Evolutionary conservation across 352 stramenopile genomes (phyloP), one percentile per base, ranked within the genome.

Genomic region (Thraustochytrium striatum): DNA sequence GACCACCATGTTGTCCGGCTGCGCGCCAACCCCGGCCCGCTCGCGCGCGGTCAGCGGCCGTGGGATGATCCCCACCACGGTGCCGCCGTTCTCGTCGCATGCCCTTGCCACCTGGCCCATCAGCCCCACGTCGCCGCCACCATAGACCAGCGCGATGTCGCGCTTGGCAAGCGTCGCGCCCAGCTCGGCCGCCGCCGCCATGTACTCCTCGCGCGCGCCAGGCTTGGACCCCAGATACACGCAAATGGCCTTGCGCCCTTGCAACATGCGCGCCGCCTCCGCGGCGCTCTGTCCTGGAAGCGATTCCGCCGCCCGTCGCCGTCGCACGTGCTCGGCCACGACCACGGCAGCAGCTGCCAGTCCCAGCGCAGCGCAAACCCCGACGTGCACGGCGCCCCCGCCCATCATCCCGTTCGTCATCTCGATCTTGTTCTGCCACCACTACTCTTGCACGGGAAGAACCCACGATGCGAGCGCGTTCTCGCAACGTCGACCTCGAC

Each of bases 51-150:
- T 36, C 2, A 82, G 70, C 16, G 78, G 32, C 13, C 55, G 38
- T 13, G 78, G 78, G 50, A 82, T 82, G 52, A 82, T 55, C 3
- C 78, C 78, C 0, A 57, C 25, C 7, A 81, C 47, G 0, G n/a
- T 47, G 21, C 78, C 78, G 13, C 78, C 78, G 32, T 38, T 61
- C 30, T 57, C 44, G 59, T 79, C 72, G 16, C 72, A 44, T 9
- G 39, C 47, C 33, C 65, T 43, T 2, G 62, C 39, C 13, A 82
- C 13, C 30, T 44, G 32, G 39, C 78, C 78, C 78, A 82, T 82
- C 9, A 82, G 44, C 13, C 78, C 78, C 25, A 81, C 52, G 50
- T 82, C 65, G 25, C 78, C 78, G 53, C 78, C 78, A 28, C 78
- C 78, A 39, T 82, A 82, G n/a, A 82, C 52, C 59, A 82, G 50